These are phyloP conservation scores for Trichoderma lentiforme DNA, from an alignment of 2,329 filamentous ascomycete species.

Conservation along the genomic window DNA sequence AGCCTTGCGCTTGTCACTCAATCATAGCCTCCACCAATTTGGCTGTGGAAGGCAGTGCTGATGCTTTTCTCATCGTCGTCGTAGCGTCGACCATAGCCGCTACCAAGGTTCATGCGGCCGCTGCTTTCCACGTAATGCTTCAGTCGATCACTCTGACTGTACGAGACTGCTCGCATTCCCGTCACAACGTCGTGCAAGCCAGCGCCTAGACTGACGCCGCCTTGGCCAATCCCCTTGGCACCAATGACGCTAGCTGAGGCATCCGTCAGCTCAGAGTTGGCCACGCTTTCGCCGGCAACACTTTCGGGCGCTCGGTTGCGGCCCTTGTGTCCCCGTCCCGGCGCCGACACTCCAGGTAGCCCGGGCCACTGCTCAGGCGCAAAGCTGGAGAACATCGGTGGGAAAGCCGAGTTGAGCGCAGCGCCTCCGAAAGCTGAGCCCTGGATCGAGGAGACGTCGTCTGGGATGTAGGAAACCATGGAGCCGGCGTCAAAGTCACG, in stretches of 20 bases:
- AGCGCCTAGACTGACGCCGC: constrained; percentile 79
- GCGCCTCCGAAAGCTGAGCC: constrained; percentile 85
- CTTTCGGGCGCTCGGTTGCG: constrained; percentile 70
- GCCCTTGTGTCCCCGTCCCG: constrained; percentile 64
- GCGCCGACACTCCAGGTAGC: constrained; percentile 60
- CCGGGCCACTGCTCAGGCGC: constrained; percentile 84
- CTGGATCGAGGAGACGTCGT: constrained; percentile 95
- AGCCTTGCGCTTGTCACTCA: constrained; percentile 34
- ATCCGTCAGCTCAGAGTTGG: constrained; percentile 86
- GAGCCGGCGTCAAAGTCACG: constrained; percentile 75
- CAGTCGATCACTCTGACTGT: constrained; percentile 69
- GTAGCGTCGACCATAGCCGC: constrained; percentile 66
- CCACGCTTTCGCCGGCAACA: constrained; percentile 86
- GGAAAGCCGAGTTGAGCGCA: constrained; percentile 71
- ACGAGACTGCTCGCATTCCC: constrained; percentile 57
- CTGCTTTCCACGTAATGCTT: constrained; percentile 92
- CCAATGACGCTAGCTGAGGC: constrained; percentile 74
- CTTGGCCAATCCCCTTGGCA: constrained; percentile 72
- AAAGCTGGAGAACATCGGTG: constrained; percentile 94
- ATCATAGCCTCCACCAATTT: constrained; percentile 67
- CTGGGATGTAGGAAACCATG: constrained; percentile 91
- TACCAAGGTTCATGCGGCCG: constrained; percentile 63
- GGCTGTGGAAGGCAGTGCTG: constrained; percentile 94
- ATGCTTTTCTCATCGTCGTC: constrained; percentile 96
- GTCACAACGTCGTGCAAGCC: constrained; percentile 74